Evolutionary conservation across 2,329 filamentous ascomycete species (phyloP), one percentile per base, ranked within the genome.

Genomic region (Colletotrichum siamense): DNA sequence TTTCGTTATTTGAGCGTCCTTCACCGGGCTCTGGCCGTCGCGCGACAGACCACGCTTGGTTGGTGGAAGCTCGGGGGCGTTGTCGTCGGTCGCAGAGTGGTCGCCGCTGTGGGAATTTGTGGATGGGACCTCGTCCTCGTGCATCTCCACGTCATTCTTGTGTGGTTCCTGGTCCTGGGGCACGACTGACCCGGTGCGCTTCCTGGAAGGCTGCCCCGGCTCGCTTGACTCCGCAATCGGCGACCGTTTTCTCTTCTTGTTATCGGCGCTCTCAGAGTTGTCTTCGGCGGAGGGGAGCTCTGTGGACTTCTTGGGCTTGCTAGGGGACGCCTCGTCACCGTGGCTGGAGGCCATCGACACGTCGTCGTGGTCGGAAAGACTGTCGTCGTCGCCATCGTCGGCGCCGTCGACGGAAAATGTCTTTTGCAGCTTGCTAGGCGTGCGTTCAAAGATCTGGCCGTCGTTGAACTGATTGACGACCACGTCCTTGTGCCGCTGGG

Each of bases 371-470:
- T 85, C 88, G 28, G 85, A 86, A 22, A 83, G 81, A 30, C 84
- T 85, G 28, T 86, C 85, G 66, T 84, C 85, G 64, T 80, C 83
- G 57, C 83, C 82, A 68, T 82, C 85, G 67, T 84, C 79, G 71
- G 84, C 80, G n/a, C 85, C 84, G 77, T 84, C 79, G 77, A 81
- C 79, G 24, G 81, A 79, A 44, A 84, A 80, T 13, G 82, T 81
- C 77, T 93, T 91, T 79, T 92, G 92, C 76, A 96, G 90, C 87
- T 96, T 96, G 88, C 94, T 96, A 5, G 95, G 94, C 71, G 93
- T 95, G 79, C 91, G 91, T 80, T 94, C 92, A 78, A 92, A 91
- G 71, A 86, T 83, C 59, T 88, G 87, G 71, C 86, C 89, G 75
- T 89, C 88, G 71, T 89, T 88, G 82, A 89, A 91, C 78, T 88